Conservation (phyloP, 1,284 basidiomycete genomes). For the Leccinum griseonigrum region DNA sequence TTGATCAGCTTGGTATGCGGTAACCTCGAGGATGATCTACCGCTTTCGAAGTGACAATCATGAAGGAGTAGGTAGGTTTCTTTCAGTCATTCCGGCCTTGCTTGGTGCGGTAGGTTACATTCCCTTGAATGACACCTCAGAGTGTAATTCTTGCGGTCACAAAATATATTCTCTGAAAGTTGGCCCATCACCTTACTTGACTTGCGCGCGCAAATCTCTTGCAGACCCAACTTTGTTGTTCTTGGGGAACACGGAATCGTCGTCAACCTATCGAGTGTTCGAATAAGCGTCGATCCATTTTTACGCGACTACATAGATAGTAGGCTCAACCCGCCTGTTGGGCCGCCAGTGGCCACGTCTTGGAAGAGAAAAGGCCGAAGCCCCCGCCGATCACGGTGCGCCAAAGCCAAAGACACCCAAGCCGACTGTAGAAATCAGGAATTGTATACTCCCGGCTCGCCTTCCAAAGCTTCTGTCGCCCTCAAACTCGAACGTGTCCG, state of each 20-base stretch:
- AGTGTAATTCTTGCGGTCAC: slow-evolving; percentile 93
- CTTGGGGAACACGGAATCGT: slow-evolving; percentile 94
- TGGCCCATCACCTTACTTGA: slow-evolving; percentile 71
- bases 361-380: slow-evolving; percentile 39
- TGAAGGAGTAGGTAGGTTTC: slow-evolving; percentile 61
- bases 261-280: slow-evolving; percentile 80
- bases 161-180: slow-evolving; percentile 80
- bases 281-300: slow-evolving; percentile 86
- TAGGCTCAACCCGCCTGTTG: slow-evolving; percentile 12
- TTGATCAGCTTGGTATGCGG: slow-evolving; percentile 97
- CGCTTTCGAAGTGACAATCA: slow-evolving; percentile 70
- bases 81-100: not conserved
- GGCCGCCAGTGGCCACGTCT: slow-evolving; percentile 15
- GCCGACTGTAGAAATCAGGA: slow-evolving; percentile 1
- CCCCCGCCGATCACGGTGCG: slow-evolving; percentile 8
- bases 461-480: slow-evolving; percentile 40
- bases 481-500: slow-evolving; percentile 66
- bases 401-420: slow-evolving; percentile 37
- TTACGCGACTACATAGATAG: slow-evolving; percentile 52
- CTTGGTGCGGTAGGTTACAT: slow-evolving; percentile 64
- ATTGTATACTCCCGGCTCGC: slow-evolving; percentile 7
- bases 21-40: slow-evolving; percentile 81
- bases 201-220: slow-evolving; percentile 79
- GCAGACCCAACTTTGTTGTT: slow-evolving; percentile 87
- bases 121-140: slow-evolving; percentile 69